Evolutionary conservation across 345 rosid genomes (phyloP), one percentile per base, ranked within the genome.

Genomic region (Eucalyptus coolabah): DNA sequence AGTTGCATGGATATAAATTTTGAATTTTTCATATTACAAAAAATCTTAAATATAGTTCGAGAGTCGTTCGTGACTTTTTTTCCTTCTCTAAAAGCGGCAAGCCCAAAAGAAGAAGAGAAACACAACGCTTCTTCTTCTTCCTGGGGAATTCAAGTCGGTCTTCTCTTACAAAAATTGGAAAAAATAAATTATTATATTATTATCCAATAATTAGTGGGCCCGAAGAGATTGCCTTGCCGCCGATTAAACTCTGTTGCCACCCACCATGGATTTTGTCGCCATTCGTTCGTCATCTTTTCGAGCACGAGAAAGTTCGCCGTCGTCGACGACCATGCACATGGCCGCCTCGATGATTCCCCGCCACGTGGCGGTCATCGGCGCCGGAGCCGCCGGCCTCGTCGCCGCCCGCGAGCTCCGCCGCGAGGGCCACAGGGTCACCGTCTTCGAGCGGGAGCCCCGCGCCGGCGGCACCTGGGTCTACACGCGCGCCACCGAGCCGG

Each of bases 401-500:
- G 94, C 97, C 2, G 96, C 98, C 51, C 90, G 95, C 8, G 99
- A 98, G 94, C 96, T 98, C 32, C 94, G 93, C 4, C 94, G 95
- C 6, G 98, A 96, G 90, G 99, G 99, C 63, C 99, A 95, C 92
- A 72, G 91, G 5, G 98, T 95, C 23, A 96, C 95, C 12, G 96
- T 98, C 59, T 95, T 95, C 89, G 99, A 98, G 94, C 94, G 94
- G 59, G 92, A 87, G 87, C 59, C 89, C 89, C 94, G 94, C 87
- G 92, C 94, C 6, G 99, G 99, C 30, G 99, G 99, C 81, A 94
- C 95, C 2, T 97, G 98, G 99, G 91, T 95, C 21, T 97, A 98
- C 93, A 93, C 94, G 83, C 89, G 92, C 87, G 92, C 69, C 26
- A 91, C 92, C 16, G 99, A 98, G 44, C 60, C 93, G 8, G 99